Percentiles rank a stretch among this genome's conserved stretches.
Evolutionary conservation across 306 rosid species (phyloP).

Genomic region (Mimosa pudica): DNA sequence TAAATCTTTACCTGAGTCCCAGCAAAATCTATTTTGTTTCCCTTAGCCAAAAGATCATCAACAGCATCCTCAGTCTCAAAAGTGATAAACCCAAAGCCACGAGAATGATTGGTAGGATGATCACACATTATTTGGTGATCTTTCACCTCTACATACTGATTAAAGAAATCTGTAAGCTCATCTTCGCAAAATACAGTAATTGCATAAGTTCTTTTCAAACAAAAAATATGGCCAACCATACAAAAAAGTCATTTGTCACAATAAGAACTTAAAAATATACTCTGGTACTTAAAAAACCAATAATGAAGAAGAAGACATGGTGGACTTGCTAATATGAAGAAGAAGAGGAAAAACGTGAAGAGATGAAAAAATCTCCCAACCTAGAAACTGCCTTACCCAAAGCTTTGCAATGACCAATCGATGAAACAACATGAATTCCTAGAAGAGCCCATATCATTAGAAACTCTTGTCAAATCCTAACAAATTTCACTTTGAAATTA

Average conservation of each 20-base stretch:
- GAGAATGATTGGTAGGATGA: conserved; percentile 81
- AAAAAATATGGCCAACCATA: conserved; percentile 13
- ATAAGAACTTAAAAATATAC: background rate
- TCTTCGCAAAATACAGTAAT: conserved; percentile 47
- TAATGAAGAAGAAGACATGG: too few relatives aligned
- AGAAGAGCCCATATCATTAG: too few relatives aligned
- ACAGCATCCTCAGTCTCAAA: conserved; percentile 85
- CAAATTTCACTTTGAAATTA: too few relatives aligned
- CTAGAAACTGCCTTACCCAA: too few relatives aligned
- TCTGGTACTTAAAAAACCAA: background rate
- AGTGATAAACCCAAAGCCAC: conserved; percentile 84
- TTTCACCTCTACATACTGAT: conserved; percentile 78
- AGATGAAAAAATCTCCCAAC: too few relatives aligned
- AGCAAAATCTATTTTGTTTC: conserved; percentile 86
- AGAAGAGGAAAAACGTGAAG: too few relatives aligned
- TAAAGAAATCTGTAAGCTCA: conserved; percentile 72
- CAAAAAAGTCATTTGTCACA: conserved; percentile 4
- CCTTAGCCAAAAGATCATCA: conserved; percentile 78
- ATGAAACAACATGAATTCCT: too few relatives aligned
- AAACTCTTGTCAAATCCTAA: too few relatives aligned
- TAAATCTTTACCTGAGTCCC: conserved; percentile 40
- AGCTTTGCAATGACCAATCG: too few relatives aligned
- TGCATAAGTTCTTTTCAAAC: conserved; percentile 22
- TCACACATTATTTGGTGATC: conserved; percentile 91
- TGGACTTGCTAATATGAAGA: too few relatives aligned